Evolutionary conservation across 805 yeast genomes (phyloP).

Genomic region (Candida ipomoeae): DNA sequence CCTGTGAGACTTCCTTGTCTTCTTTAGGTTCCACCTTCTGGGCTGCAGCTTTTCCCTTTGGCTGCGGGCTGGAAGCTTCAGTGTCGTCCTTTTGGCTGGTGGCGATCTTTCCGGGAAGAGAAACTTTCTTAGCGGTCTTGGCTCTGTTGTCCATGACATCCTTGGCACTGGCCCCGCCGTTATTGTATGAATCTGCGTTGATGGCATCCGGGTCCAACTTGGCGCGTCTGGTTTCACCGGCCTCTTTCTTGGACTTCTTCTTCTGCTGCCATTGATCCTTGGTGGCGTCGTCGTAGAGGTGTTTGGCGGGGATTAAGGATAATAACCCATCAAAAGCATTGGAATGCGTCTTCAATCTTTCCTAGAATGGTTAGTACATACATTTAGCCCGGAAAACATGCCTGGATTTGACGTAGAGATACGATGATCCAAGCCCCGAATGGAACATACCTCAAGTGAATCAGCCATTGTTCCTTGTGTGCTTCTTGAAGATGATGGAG

Average conservation of each 20-base stretch:
- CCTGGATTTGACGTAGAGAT: background rate
- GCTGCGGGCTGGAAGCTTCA: background rate
- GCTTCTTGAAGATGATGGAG: conserved; percentile 9
- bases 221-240: conserved; percentile 54
- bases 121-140: conserved; percentile 48
- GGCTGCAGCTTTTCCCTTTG: background rate
- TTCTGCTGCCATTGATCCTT: conserved; percentile 87
- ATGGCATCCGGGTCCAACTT: conserved; percentile 70
- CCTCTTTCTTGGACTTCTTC: conserved; percentile 66
- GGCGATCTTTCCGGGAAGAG: conserved; percentile 30
- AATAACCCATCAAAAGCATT: conserved; percentile 83
- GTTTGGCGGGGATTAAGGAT: conserved; percentile 90
- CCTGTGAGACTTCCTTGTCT: conserved; percentile 6
- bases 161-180: conserved; percentile 49
- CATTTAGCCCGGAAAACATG: background rate
- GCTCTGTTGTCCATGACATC: conserved; percentile 57
- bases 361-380: conserved; percentile 36
- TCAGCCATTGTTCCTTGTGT: conserved; percentile 42
- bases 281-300: conserved; percentile 86
- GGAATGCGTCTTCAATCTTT: conserved; percentile 73
- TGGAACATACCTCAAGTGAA: conserved; percentile 54
- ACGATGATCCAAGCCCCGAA: background rate
- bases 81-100: conserved; percentile 9
- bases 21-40: background rate
- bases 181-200: conserved; percentile 39